These are phyloP conservation scores for Fraxinus dipetala DNA, from an alignment of 305 asterid genomes.

Conservation along the genomic window DNA sequence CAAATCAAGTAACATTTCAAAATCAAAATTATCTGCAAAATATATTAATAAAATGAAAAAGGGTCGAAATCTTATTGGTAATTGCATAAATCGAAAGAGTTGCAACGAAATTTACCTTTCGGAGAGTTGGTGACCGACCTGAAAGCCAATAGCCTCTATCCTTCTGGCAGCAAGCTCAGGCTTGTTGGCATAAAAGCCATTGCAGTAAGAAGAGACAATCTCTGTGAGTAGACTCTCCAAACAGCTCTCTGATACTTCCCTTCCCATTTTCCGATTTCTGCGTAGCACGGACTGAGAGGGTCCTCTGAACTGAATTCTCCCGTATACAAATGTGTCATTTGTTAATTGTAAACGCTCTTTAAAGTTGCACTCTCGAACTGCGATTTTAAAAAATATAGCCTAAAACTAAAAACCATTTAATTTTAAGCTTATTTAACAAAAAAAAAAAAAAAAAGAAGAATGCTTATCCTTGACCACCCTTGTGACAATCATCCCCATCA, in stretches of 20 bases:
- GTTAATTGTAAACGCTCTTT: neutral
- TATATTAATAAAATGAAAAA: neutral
- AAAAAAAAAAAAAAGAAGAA: too few relatives aligned
- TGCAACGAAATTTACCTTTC: constrained; percentile 41
- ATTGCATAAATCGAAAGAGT: neutral
- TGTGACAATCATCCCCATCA: neutral
- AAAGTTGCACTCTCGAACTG: neutral
- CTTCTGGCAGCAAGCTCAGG: constrained; percentile 76
- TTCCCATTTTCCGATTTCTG: constrained; percentile 32
- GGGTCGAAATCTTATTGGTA: neutral
- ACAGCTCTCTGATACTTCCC: constrained; percentile 66
- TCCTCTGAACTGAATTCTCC: neutral
- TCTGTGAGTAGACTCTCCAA: constrained; percentile 63
- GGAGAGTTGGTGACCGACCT: constrained; percentile 66
- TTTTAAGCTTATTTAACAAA: neutral
- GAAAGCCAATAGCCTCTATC: constrained; percentile 75
- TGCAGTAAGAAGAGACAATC: constrained; percentile 51
- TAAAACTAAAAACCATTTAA: too few relatives aligned
- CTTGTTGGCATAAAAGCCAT: constrained; percentile 56
- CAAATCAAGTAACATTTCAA: neutral
- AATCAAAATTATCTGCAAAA: neutral
- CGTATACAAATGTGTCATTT: neutral
- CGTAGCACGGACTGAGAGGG: neutral
- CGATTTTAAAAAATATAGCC: neutral
- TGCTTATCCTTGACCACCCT: neutral